Base-by-base conservation (phyloP, 2,329 filamentous ascomycete genomes). In the Talaromyces sp. region DNA sequence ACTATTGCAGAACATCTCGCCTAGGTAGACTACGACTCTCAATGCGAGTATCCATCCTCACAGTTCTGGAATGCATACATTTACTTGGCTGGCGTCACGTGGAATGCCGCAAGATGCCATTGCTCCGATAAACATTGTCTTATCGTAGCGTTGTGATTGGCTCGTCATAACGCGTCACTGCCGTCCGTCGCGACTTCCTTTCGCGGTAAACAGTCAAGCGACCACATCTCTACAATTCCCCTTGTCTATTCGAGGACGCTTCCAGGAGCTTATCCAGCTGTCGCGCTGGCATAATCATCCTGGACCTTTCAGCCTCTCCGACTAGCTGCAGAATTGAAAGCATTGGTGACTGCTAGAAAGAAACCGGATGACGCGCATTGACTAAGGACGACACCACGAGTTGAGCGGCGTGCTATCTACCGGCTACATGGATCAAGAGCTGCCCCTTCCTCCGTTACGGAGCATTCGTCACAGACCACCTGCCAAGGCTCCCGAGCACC, bases 381-480 rank as follows among this genome's bases (percentile, higher is more conserved):
- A 31, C 19, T n/a, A 11, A 52, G 19, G n/a, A 31, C 27, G 41
- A 33, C 17, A n/a, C 8, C 11, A 17, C 9, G 22, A 31, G 15
- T 45, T 37, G 19, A 45, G 22, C 13, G 9, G 3, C 8, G 19
- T 45, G 13, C 19, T n/a, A 6, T 43, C 33, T 7, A 43, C 7
- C 56, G 35, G 45, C 8, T 19, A 61, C 31, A 50, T 49, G 60
- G 49, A 62, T 6, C 60, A 62, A 41, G 60, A 80, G 67, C 62
- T 78, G 27, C 77, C 77, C 33, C 75, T 78, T 39, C 77, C 76
- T 31, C 77, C 77, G 19, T 74, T 74, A 8, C 77, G 73, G 62
- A 74, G 72, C 47, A 71, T 78, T 61, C 74, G 73, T 35, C 72
- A 77, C 65, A 74, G 76, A 62, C 74, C 76, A 49, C 72, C 76